Conservation (phyloP, 192 early-diverging fungal genomes). For the Backusella liffmaniae region DNA sequence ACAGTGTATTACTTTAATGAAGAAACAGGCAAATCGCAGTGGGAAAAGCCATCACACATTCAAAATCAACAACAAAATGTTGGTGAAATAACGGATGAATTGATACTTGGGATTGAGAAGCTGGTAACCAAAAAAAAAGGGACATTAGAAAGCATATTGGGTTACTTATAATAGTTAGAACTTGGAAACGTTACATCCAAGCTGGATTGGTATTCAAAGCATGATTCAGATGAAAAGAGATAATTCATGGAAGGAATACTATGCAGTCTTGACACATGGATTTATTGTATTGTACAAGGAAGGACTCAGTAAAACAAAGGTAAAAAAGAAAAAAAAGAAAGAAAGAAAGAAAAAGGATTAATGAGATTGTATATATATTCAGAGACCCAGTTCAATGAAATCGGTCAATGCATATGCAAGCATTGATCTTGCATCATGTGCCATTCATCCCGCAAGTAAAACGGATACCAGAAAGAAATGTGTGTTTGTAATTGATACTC, state of each 20-base stretch:
- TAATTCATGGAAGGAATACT: slow-evolving; percentile 36
- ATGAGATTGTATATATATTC: neutral
- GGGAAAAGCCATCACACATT: slow-evolving; percentile 39
- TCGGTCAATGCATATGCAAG: slow-evolving; percentile 22
- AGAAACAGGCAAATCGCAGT: slow-evolving; percentile 45
- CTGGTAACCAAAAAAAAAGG: slow-evolving; percentile 4
- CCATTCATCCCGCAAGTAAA: slow-evolving; percentile 32
- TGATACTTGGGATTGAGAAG: neutral
- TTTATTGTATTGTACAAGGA: slow-evolving; percentile 34
- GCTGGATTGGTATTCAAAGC: slow-evolving; percentile 38
- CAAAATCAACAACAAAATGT: neutral
- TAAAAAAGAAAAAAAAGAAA: neutral
- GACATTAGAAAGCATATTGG: neutral
- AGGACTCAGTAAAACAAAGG: slow-evolving; percentile 24
- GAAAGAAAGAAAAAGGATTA: neutral
- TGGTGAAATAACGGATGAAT: neutral
- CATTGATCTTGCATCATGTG: slow-evolving; percentile 31
- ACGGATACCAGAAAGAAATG: slow-evolving; percentile 36
- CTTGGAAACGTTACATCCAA: slow-evolving; percentile 36
- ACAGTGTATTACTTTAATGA: slow-evolving; percentile 55
- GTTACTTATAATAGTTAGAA: slow-evolving; percentile 17
- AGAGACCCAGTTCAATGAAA: slow-evolving; percentile 21
- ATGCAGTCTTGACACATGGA: slow-evolving; percentile 45
- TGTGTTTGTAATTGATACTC: slow-evolving; percentile 26
- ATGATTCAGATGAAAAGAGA: slow-evolving; percentile 44